Conservation (phyloP, 352 stramenopile genomes). For the Globisporangium okanoganense region DNA sequence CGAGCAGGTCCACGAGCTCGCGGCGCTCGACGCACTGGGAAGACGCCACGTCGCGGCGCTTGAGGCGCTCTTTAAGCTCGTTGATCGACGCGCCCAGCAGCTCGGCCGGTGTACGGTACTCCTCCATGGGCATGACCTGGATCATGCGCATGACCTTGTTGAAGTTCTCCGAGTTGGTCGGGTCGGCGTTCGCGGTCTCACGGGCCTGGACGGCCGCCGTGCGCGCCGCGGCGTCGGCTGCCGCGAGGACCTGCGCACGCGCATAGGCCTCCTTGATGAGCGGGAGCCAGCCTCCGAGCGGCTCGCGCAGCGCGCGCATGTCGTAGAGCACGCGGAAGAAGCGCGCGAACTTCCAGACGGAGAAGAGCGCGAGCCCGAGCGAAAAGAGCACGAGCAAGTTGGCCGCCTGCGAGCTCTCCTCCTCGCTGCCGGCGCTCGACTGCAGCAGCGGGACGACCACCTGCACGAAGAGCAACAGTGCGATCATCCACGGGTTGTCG, state of each 20-base stretch:
- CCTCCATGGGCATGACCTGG: conserved; percentile 77
- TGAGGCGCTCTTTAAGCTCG: conserved; percentile 74
- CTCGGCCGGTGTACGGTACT: conserved; percentile 64
- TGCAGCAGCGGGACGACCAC: conserved; percentile 73
- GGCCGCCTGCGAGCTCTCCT: conserved; percentile 35
- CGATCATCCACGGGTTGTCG: conserved; percentile 80
- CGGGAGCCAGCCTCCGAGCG: conserved; percentile 35
- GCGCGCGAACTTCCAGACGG: conserved; percentile 46
- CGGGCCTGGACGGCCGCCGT: conserved; percentile 35
- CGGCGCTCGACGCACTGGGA: conserved; percentile 58
- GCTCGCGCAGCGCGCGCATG: conserved; percentile 18
- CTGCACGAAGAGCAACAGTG: conserved; percentile 72
- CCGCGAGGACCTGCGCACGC: conserved; percentile 22
- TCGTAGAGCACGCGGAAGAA: conserved; percentile 55
- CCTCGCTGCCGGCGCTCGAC: conserved; percentile 59
- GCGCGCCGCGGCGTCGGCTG: conserved; percentile 29
- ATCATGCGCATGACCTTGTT: conserved; percentile 73
- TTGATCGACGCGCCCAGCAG: conserved; percentile 45
- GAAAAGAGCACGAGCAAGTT: conserved; percentile 55
- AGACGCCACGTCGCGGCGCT: conserved; percentile 59
- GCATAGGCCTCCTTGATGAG: conserved; percentile 57
- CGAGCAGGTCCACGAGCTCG: conserved; percentile 68
- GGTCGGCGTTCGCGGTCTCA: conserved; percentile 13
- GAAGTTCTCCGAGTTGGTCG: conserved; percentile 52
- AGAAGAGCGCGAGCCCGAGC: conserved; percentile 49